phyloP scores from a whole-genome alignment of 1,139 yeast genomes.

The Suhomyces atakaporum region DNA sequence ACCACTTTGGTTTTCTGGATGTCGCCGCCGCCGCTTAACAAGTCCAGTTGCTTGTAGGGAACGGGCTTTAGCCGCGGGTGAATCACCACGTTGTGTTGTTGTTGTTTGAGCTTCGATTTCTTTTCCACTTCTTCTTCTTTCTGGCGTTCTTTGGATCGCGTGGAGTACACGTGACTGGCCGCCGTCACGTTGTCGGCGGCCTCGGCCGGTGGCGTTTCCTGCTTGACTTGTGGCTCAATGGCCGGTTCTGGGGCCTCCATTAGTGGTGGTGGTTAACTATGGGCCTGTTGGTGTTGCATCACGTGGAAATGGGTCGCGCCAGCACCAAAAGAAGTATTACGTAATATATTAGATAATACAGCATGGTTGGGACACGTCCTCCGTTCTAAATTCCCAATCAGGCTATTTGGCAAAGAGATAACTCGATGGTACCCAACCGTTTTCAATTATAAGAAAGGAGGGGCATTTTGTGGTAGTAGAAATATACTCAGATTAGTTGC shows the following conservation, averaged over 20 bases:
- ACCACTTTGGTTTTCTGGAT: slow-evolving; percentile 10
- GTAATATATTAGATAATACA: too few relatives aligned
- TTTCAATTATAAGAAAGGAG: too few relatives aligned
- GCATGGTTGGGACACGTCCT: too few relatives aligned
- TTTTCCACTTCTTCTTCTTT: slow-evolving; percentile 19
- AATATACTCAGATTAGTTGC: too few relatives aligned
- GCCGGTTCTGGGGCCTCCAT: slow-evolving; percentile 16
- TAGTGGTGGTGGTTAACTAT: neutral
- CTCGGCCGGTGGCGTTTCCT: neutral
- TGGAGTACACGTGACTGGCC: slow-evolving; percentile 24
- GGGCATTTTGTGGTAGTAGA: too few relatives aligned
- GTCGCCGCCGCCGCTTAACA: slow-evolving; percentile 13
- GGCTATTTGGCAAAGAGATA: too few relatives aligned
- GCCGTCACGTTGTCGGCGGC: slow-evolving; percentile 3
- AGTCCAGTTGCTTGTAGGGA: slow-evolving; percentile 39
- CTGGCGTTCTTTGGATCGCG: slow-evolving; percentile 26
- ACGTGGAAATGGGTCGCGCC: too few relatives aligned
- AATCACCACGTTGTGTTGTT: slow-evolving; percentile 34
- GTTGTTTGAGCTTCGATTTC: slow-evolving; percentile 27
- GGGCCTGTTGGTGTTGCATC: too few relatives aligned
- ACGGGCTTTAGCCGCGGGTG: slow-evolving; percentile 51
- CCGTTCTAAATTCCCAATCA: too few relatives aligned
- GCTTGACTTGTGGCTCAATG: slow-evolving; percentile 28
- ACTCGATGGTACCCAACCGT: too few relatives aligned
- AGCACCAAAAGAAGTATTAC: too few relatives aligned